phyloP scores from a whole-genome alignment of 2,329 filamentous ascomycete genomes.

The Cytospora leucostoma region DNA sequence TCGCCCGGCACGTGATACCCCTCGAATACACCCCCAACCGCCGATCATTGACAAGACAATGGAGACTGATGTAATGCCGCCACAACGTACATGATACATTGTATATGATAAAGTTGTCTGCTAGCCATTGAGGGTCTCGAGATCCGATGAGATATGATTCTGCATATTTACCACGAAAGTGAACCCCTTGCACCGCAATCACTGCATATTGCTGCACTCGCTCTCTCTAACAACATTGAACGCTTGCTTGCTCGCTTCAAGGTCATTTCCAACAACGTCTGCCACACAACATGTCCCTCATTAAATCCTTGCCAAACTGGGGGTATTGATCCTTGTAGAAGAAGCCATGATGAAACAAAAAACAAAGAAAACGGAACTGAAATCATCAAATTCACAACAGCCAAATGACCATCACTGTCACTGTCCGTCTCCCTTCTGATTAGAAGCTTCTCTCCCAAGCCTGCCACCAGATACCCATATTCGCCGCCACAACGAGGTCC shows the following conservation, averaged over 20 bases:
- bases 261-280: neutral
- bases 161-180: no score
- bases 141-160: no score
- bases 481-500: slow-evolving; percentile 86
- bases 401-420: neutral
- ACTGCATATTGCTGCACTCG: slow-evolving; percentile 10
- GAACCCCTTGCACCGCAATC: neutral
- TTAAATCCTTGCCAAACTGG: neutral
- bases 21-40: neutral
- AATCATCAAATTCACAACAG: neutral
- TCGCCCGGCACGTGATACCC: slow-evolving; percentile 14
- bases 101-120: no score
- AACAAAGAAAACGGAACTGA: neutral
- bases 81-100: no score
- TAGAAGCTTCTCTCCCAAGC: slow-evolving; percentile 67
- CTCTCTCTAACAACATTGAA: neutral
- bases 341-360: neutral
- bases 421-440: neutral
- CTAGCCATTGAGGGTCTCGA: no score
- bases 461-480: slow-evolving; percentile 92
- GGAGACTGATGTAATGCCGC: no score
- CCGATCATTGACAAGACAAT: no score
- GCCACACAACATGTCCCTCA: neutral
- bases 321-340: slow-evolving; percentile 14
- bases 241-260: slow-evolving; percentile 3